Evolutionary conservation across 1,284 basidiomycete genomes (phyloP).

Genomic region (Laetiporus sulphureus): DNA sequence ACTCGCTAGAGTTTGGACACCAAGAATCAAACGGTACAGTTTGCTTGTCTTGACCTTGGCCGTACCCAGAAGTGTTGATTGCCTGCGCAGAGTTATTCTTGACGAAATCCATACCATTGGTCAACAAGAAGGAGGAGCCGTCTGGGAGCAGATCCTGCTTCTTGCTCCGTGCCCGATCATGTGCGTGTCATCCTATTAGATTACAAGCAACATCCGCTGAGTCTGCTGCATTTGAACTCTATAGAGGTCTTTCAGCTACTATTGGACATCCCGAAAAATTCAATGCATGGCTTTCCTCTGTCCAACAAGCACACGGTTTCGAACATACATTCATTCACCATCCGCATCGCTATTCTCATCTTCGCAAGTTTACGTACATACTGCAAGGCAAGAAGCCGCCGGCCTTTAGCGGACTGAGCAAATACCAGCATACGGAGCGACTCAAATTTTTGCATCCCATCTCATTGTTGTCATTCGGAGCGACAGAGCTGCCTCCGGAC

Average conservation of each 20-base stretch:
- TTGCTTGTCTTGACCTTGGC: background rate
- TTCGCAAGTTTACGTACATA: conserved; percentile 58
- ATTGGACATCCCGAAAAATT: conserved; percentile 59
- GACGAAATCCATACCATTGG: conserved; percentile 72
- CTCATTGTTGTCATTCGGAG: conserved; percentile 43
- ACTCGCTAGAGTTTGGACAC: conserved; percentile 52
- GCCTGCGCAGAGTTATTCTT: conserved; percentile 49
- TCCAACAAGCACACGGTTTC: conserved; percentile 52
- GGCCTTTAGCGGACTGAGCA: conserved; percentile 33
- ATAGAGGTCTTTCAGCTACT: conserved; percentile 63
- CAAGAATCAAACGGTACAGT: conserved; percentile 50
- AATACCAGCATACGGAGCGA: conserved; percentile 31
- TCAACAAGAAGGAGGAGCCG: conserved; percentile 57
- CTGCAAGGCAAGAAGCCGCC: conserved; percentile 21
- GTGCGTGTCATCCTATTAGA: conserved; percentile 29
- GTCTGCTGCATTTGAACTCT: background rate
- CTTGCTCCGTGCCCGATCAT: conserved; percentile 64
- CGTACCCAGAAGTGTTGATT: background rate
- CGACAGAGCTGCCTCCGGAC: conserved; percentile 44
- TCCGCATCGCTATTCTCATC: conserved; percentile 63
- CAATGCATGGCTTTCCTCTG: conserved; percentile 55
- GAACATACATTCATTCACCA: conserved; percentile 54
- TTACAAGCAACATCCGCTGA: no score
- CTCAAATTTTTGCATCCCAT: conserved; percentile 56
- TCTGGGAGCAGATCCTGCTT: conserved; percentile 66